A percentile compares a stretch with the other conserved stretches of the same genome.
These are phyloP conservation scores for Pseudovirgaria hyperparasitica DNA, from an alignment of 2,329 filamentous ascomycete genomes.

Conservation along the genomic window DNA sequence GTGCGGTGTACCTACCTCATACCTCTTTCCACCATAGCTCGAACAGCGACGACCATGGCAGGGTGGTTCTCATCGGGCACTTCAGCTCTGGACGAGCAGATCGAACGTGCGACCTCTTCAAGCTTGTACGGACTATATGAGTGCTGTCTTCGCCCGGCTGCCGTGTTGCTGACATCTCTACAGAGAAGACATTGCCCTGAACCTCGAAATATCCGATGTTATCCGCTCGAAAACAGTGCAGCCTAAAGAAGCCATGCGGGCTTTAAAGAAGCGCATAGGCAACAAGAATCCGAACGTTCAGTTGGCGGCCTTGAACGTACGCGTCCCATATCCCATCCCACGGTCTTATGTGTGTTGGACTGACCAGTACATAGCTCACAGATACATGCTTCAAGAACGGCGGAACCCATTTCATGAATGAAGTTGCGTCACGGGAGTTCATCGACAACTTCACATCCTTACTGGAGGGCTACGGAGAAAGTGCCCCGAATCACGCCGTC, in stretches of 20 bases:
- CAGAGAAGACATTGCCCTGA: conserved; percentile 92
- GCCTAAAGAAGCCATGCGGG: conserved; percentile 96
- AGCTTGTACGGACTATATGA: conserved; percentile 61
- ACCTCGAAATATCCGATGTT: conserved; percentile 94
- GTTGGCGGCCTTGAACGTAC: conserved; percentile 81
- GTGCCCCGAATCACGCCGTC: conserved; percentile 72
- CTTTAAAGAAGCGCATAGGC: conserved; percentile 83
- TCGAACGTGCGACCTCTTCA: conserved; percentile 87
- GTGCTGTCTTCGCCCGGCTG: neutral
- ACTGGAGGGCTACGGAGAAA: conserved; percentile 63
- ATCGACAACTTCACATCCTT: conserved; percentile 94
- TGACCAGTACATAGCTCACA: conserved; percentile 51
- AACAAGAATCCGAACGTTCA: conserved; percentile 98
- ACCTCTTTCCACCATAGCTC: conserved; percentile 1
- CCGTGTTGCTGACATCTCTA: conserved; percentile 7
- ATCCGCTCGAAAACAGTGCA: conserved; percentile 96
- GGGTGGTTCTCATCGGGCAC: conserved; percentile 92
- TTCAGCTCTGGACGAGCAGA: conserved; percentile 89
- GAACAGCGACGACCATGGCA: conserved; percentile 52
- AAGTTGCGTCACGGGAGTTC: conserved; percentile 94
- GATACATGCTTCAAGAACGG: conserved; percentile 99
- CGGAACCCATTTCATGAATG: conserved; percentile 82
- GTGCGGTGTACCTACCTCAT: neutral
- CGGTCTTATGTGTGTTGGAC: conserved; percentile 7
- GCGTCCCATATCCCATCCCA: conserved; percentile 7